phyloP scores from a whole-genome alignment of 164 flowering plant species.

The Paratinospora sagittata region DNA sequence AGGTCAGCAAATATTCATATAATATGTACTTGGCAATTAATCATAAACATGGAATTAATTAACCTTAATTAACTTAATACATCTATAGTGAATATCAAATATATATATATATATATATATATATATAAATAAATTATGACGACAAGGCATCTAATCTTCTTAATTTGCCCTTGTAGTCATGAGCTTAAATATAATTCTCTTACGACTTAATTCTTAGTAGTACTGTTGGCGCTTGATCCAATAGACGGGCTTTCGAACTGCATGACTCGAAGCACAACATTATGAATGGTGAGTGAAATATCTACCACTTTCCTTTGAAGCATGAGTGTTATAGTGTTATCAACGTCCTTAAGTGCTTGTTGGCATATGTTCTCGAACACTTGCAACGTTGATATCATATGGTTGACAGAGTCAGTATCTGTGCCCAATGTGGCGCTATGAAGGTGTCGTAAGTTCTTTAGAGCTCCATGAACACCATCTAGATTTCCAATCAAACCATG shows the following conservation, averaged over 20 bases:
- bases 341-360: neutral
- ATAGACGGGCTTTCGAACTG: neutral
- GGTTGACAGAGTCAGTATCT: neutral
- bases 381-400: neutral
- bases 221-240: too few relatives aligned
- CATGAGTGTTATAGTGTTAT: neutral
- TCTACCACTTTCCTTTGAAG: neutral
- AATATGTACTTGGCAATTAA: too few relatives aligned
- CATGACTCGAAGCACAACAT: neutral
- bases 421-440: neutral
- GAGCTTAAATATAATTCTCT: too few relatives aligned
- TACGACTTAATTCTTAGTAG: too few relatives aligned
- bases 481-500: neutral
- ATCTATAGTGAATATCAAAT: too few relatives aligned
- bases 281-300: neutral
- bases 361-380: neutral
- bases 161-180: too few relatives aligned
- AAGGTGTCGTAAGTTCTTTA: neutral
- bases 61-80: too few relatives aligned
- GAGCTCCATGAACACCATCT: neutral
- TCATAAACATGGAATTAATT: too few relatives aligned
- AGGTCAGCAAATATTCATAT: too few relatives aligned
- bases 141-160: too few relatives aligned
- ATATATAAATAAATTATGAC: too few relatives aligned
- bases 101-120: too few relatives aligned